Conservation (phyloP, 2,329 filamentous ascomycete genomes). For the Apiospora malaysiana region DNA sequence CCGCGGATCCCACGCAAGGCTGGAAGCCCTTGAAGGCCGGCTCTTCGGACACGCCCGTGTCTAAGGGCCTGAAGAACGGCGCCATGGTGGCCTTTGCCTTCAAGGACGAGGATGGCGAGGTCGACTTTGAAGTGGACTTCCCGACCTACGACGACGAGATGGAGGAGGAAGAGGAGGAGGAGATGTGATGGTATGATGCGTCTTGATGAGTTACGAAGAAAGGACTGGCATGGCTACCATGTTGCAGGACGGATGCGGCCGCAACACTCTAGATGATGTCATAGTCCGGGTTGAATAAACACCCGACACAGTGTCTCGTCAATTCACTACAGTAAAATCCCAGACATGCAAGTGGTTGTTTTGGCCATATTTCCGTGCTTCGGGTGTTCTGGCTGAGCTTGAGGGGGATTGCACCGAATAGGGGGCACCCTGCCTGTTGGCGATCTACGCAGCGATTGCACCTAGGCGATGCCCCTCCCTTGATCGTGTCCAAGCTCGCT, state of each 20-base stretch:
- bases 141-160: conserved; percentile 50
- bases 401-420: not conserved
- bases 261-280: not conserved
- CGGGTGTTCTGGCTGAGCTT: no score
- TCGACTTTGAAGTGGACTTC: conserved; percentile 52
- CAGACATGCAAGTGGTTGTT: not conserved
- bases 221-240: not conserved
- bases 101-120: conserved; percentile 45
- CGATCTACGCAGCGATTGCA: not conserved
- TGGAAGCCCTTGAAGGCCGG: conserved; percentile 54
- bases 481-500: not conserved
- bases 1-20: conserved; percentile 52
- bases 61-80: conserved; percentile 53
- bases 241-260: conserved; percentile 1
- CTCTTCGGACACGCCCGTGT: conserved; percentile 46
- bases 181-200: conserved; percentile 27
- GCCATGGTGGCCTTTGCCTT: conserved; percentile 57
- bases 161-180: conserved; percentile 41
- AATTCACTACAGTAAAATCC: not conserved
- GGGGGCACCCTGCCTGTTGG: not conserved
- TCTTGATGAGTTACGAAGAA: conserved; percentile 18
- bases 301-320: not conserved
- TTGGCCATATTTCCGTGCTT: not conserved
- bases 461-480: conserved; percentile 5
- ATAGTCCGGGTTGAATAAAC: not conserved